Percentiles rank a stretch among this genome's conserved stretches.
These are phyloP conservation scores for Paramecium octaurelia DNA, from an alignment of 73 alveolate species.

Conservation along the genomic window DNA sequence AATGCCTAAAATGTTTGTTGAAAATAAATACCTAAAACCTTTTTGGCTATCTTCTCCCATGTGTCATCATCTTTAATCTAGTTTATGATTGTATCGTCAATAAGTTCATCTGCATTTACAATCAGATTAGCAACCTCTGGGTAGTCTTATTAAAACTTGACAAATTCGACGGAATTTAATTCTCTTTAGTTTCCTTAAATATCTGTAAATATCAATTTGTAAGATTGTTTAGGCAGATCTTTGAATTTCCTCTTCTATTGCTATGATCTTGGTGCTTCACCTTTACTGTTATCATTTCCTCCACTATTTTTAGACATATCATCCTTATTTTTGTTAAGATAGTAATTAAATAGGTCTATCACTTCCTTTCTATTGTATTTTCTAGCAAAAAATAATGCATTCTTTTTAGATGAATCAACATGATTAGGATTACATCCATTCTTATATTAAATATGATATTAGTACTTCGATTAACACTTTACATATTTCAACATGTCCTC, in stretches of 20 bases:
- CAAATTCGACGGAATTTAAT: constrained; percentile 45
- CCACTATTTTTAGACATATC: constrained; percentile 43
- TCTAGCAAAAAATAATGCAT: constrained; percentile 80
- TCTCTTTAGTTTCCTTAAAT: constrained; percentile 62
- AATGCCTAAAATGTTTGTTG: neutral
- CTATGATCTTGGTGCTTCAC: neutral
- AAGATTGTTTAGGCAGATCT: constrained; percentile 32
- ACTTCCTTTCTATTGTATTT: constrained; percentile 70
- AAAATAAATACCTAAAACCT: constrained; percentile 62
- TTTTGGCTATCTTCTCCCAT: constrained; percentile 64
- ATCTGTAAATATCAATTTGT: constrained; percentile 58
- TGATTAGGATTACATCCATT: constrained; percentile 80
- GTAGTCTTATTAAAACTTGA: constrained; percentile 47
- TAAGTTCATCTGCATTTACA: constrained; percentile 58
- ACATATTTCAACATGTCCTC: constrained; percentile 82
- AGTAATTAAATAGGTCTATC: constrained; percentile 62
- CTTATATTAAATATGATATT: neutral
- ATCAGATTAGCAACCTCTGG: constrained; percentile 60
- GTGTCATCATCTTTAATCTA: constrained; percentile 57
- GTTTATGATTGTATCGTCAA: constrained; percentile 49
- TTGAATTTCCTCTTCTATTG: constrained; percentile 5
- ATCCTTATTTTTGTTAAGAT: constrained; percentile 32
- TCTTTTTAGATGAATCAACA: constrained; percentile 74
- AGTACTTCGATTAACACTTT: constrained; percentile 69
- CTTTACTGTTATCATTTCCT: constrained; percentile 24